phyloP scores from a whole-genome alignment of 441 rosid species.

The Syzygium syzygioides region DNA sequence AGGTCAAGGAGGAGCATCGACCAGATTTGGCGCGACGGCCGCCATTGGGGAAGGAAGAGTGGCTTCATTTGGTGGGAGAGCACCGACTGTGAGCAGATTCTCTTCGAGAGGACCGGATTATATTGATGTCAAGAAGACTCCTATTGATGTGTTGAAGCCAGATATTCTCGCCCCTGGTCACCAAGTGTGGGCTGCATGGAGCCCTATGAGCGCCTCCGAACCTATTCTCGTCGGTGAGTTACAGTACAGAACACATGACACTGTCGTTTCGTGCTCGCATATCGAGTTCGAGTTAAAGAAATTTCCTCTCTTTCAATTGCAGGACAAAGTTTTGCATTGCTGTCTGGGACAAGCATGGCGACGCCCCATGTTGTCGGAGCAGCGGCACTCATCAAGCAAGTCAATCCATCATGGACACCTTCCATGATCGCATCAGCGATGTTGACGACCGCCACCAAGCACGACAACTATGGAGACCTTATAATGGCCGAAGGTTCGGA shows the following conservation, averaged over 20 bases:
- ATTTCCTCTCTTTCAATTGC: background rate
- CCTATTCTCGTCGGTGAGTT: slow-evolving; percentile 42
- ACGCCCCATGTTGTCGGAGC: slow-evolving; percentile 78
- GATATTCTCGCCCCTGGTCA: slow-evolving; percentile 66
- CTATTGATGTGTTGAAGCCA: slow-evolving; percentile 52
- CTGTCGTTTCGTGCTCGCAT: fast-evolving
- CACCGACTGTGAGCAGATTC: slow-evolving; percentile 56
- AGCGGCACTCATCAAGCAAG: slow-evolving; percentile 70
- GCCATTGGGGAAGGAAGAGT: slow-evolving; percentile 61
- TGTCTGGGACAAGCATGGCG: slow-evolving; percentile 97
- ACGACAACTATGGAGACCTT: slow-evolving; percentile 42
- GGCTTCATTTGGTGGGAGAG: slow-evolving; percentile 39
- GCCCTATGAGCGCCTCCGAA: slow-evolving; percentile 49
- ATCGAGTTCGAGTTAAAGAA: background rate
- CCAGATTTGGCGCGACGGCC: slow-evolving; percentile 41
- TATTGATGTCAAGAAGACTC: slow-evolving; percentile 28
- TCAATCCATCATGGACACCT: slow-evolving; percentile 71
- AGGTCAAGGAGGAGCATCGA: slow-evolving; percentile 32
- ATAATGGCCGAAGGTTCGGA: slow-evolving; percentile 52
- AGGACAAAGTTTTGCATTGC: slow-evolving; percentile 68
- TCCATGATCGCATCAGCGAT: slow-evolving; percentile 83
- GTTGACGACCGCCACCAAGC: slow-evolving; percentile 61
- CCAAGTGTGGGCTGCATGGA: slow-evolving; percentile 83
- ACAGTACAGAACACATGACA: background rate
- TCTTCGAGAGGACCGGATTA: slow-evolving; percentile 64